Evolutionary conservation across 1,139 yeast genomes (phyloP).

Genomic region (Scheffersomyces segobiensis): DNA sequence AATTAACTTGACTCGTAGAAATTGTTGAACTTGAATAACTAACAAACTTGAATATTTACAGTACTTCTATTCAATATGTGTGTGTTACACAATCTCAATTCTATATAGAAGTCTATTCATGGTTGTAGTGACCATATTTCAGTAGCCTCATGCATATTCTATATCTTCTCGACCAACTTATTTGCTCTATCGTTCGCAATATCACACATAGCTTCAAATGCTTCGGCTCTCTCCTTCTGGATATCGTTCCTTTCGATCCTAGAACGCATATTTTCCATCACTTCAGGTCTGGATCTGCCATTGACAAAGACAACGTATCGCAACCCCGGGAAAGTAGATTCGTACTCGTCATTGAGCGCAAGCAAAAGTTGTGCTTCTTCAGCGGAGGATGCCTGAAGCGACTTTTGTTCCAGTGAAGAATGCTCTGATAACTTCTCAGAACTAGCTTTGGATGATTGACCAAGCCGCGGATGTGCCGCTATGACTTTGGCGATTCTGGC

Average conservation of each 20-base stretch:
- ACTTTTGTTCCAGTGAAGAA: conserved; percentile 70
- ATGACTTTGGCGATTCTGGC: conserved; percentile 51
- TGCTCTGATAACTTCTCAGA: conserved; percentile 56
- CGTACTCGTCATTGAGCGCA: conserved; percentile 63
- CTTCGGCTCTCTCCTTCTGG: conserved; percentile 57
- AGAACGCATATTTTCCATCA: conserved; percentile 63
- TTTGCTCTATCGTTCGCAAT: conserved; percentile 76
- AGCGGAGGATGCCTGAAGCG: conserved; percentile 47
- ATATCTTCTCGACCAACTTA: conserved; percentile 34
- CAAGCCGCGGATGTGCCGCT: conserved; percentile 90
- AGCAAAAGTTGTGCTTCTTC: conserved; percentile 51
- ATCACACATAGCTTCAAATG: conserved; percentile 85
- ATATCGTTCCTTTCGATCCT: conserved; percentile 61
- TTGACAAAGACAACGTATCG: conserved; percentile 90
- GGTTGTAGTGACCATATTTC: not conserved
- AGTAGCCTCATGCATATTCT: not conserved
- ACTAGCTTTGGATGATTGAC: conserved; percentile 47
- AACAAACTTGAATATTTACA: not conserved
- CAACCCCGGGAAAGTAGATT: conserved; percentile 72
- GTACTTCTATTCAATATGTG: no score
- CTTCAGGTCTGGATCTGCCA: conserved; percentile 66
- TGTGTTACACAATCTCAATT: no score
- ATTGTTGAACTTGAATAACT: not conserved
- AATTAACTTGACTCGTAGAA: no score
- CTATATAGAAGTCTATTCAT: not conserved